Evolutionary conservation across 73 alveolate species (phyloP).

Genomic region (Tetrahymena malaccensis): DNA sequence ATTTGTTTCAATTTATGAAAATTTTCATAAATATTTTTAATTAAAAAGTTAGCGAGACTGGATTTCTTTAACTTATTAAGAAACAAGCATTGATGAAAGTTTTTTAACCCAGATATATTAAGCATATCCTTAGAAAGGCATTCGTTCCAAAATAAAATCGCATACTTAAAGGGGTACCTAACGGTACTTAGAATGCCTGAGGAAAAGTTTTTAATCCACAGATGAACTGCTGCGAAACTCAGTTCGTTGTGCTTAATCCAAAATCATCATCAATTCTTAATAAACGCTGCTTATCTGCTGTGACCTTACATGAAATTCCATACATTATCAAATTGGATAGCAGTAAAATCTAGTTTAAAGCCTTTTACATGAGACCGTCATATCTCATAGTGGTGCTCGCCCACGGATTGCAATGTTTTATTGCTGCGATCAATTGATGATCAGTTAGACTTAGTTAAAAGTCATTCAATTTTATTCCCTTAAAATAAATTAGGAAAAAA

Average conservation of each 20-base stretch:
- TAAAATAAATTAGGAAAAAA: neutral
- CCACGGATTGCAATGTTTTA: neutral
- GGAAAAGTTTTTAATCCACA: neutral
- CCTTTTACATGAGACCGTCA: neutral
- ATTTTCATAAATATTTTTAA: neutral
- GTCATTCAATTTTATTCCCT: neutral
- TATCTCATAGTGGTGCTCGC: neutral
- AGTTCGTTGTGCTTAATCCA: neutral
- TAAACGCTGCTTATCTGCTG: neutral
- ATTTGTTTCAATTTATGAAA: neutral
- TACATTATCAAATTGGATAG: neutral
- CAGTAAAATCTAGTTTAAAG: neutral
- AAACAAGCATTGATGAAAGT: neutral
- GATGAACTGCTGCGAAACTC: neutral
- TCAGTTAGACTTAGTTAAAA: neutral
- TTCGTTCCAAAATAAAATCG: neutral
- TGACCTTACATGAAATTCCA: neutral
- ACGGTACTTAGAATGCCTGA: neutral
- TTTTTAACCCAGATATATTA: neutral
- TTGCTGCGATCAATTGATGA: neutral
- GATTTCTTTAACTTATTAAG: neutral
- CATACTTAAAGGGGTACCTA: neutral
- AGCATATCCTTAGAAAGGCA: neutral
- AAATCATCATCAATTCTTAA: neutral
- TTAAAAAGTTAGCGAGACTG: neutral